A percentile compares a stretch with the other conserved stretches of the same genome.
Evolutionary conservation across 768 basidiomycete species (phyloP).

Genomic region (Kwoniella newhampshirensis): DNA sequence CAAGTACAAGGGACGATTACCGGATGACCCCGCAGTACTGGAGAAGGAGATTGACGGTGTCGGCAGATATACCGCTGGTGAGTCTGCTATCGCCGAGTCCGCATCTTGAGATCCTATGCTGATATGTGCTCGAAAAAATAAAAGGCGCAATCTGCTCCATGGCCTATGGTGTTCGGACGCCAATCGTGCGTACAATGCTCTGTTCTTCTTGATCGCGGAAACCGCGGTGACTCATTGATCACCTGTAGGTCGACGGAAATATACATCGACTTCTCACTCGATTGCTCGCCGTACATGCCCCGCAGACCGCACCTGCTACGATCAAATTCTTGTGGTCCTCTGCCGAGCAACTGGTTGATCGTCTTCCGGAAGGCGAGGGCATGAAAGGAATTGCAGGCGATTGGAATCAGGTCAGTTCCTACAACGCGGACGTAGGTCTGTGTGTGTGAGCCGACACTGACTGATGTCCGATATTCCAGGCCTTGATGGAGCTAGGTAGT

Average conservation of each 20-base stretch:
- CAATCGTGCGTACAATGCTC: constrained; percentile 65
- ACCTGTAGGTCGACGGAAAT: constrained; percentile 77
- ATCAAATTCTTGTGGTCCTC: constrained; percentile 79
- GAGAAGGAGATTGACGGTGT: constrained; percentile 82
- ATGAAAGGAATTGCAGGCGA: constrained; percentile 63
- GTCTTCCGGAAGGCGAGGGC: constrained; percentile 52
- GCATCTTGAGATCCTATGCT: not conserved
- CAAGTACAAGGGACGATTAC: constrained; percentile 63
- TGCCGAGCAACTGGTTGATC: constrained; percentile 68
- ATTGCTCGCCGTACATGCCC: constrained; percentile 75
- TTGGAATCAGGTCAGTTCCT: constrained; percentile 60
- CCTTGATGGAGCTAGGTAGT: constrained; percentile 89
- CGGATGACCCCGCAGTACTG: constrained; percentile 75
- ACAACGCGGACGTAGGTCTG: no score
- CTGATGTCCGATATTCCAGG: constrained; percentile 57
- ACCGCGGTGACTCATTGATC: not conserved
- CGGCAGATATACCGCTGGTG: constrained; percentile 83
- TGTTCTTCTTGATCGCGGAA: not conserved
- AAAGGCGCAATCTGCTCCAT: constrained; percentile 66
- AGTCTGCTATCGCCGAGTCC: constrained; percentile 33
- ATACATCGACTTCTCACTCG: constrained; percentile 82
- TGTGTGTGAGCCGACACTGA: no score
- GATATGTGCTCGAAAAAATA: constrained; percentile 9
- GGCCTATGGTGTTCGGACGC: constrained; percentile 76
- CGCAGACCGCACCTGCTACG: constrained; percentile 74